Conservation (phyloP, 1,139 yeast genomes). For the Pichia sp. region DNA sequence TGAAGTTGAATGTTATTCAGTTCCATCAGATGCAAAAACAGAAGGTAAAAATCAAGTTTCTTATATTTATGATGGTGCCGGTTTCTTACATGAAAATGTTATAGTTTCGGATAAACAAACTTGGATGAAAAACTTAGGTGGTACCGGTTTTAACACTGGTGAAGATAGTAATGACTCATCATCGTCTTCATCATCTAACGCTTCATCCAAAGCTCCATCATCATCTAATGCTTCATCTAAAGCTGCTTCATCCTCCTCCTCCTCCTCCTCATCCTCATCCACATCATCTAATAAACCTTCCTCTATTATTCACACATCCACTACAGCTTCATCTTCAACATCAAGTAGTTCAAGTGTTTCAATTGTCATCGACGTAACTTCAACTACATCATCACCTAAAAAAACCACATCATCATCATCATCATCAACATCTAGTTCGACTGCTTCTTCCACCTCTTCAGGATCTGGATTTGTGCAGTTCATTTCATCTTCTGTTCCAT, state of each 20-base stretch:
- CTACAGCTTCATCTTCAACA: neutral
- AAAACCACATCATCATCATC: slow-evolving; percentile 5
- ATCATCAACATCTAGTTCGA: neutral
- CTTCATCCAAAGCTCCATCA: neutral
- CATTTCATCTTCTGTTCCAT: neutral
- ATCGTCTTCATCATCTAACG: neutral
- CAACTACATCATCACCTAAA: too few species aligned
- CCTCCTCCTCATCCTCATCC: neutral
- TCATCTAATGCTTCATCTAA: too few species aligned
- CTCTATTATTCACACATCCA: neutral
- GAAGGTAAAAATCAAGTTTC: slow-evolving; percentile 43
- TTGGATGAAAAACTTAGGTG: slow-evolving; percentile 51
- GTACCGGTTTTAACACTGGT: slow-evolving; percentile 54
- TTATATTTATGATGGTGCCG: slow-evolving; percentile 44
- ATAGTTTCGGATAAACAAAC: slow-evolving; percentile 56
- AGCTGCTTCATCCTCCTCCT: neutral
- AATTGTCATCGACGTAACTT: neutral
- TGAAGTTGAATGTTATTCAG: slow-evolving; percentile 57
- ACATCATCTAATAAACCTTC: neutral
- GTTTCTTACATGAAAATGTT: slow-evolving; percentile 41
- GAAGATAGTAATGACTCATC: too few species aligned
- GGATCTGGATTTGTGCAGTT: slow-evolving; percentile 8
- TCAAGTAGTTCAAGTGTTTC: neutral
- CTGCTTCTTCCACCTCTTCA: neutral
- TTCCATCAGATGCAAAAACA: slow-evolving; percentile 42